A percentile compares a stretch with the other conserved stretches of the same genome.
Conservation (phyloP, 1,139 yeast genomes). For the Meyerozyma athensensis region DNA sequence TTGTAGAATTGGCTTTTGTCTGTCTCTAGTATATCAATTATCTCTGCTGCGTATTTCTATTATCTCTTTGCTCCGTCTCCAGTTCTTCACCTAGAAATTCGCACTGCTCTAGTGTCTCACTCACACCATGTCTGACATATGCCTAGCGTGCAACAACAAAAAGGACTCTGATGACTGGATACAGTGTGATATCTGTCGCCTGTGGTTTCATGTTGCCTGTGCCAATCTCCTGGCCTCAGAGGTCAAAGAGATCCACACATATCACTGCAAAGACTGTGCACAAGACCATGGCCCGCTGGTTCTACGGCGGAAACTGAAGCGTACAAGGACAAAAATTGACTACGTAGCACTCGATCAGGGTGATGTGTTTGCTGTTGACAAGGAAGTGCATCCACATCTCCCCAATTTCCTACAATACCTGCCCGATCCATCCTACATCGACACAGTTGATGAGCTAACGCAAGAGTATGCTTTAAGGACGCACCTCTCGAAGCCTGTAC, state of each 20-base stretch:
- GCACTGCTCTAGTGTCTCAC: no score
- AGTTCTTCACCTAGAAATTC: no score
- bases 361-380: conserved; percentile 53
- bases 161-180: conserved; percentile 39
- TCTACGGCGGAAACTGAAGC: conserved; percentile 50
- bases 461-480: conserved; percentile 28
- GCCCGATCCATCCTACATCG: conserved; percentile 11
- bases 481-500: conserved; percentile 25
- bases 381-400: conserved; percentile 62
- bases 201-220: conserved; percentile 62
- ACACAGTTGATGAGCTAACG: conserved; percentile 24
- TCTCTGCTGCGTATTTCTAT: no score
- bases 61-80: no score
- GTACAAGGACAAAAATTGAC: conserved; percentile 55
- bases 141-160: not conserved
- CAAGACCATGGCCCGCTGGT: conserved; percentile 48
- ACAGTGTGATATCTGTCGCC: conserved; percentile 54
- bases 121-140: not conserved
- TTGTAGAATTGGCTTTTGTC: no score
- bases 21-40: no score
- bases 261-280: conserved; percentile 53
- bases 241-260: conserved; percentile 39
- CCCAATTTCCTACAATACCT: conserved; percentile 26
- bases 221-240: conserved; percentile 32
- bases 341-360: conserved; percentile 81